phyloP scores from a whole-genome alignment of 192 early-diverging fungal genomes.

The Kappamyces sp. region DNA sequence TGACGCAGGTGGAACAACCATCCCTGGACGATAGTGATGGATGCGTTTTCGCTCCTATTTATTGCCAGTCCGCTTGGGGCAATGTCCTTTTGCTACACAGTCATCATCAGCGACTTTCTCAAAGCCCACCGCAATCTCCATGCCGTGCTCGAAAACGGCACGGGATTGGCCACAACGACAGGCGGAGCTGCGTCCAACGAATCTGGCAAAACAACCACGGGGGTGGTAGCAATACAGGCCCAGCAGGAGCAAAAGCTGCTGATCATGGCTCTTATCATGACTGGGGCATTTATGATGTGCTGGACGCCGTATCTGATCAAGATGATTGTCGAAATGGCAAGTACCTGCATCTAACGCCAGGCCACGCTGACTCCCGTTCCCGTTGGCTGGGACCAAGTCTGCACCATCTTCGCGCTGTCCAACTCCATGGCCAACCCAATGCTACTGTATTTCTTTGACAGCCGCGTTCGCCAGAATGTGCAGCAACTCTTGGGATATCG shows the following conservation, averaged over 20 bases:
- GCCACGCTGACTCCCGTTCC: background rate
- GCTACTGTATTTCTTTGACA: background rate
- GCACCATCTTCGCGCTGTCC: slow-evolving; percentile 4
- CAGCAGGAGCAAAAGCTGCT: slow-evolving; percentile 5
- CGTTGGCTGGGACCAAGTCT: slow-evolving; percentile 3
- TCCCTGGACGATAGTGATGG: too few relatives aligned
- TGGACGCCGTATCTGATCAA: background rate
- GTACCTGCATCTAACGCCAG: background rate
- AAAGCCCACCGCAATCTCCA: too few relatives aligned
- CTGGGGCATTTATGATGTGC: slow-evolving; percentile 8
- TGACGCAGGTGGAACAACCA: too few relatives aligned
- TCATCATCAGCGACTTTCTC: too few relatives aligned
- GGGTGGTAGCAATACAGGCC: too few relatives aligned
- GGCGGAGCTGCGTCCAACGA: too few relatives aligned
- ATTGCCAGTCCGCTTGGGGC: too few relatives aligned
- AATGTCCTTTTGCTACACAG: too few relatives aligned
- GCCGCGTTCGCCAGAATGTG: background rate
- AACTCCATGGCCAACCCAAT: slow-evolving; percentile 7
- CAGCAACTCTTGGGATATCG: background rate
- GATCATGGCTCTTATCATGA: slow-evolving; percentile 10
- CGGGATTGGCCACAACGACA: too few relatives aligned
- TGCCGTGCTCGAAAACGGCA: too few relatives aligned
- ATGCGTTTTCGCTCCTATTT: too few relatives aligned
- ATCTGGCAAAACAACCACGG: too few relatives aligned
- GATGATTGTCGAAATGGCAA: background rate